Percentiles rank a stretch among this genome's conserved stretches.
These are phyloP conservation scores for Trametes elegans DNA, from an alignment of 768 basidiomycete species.

Conservation along the genomic window DNA sequence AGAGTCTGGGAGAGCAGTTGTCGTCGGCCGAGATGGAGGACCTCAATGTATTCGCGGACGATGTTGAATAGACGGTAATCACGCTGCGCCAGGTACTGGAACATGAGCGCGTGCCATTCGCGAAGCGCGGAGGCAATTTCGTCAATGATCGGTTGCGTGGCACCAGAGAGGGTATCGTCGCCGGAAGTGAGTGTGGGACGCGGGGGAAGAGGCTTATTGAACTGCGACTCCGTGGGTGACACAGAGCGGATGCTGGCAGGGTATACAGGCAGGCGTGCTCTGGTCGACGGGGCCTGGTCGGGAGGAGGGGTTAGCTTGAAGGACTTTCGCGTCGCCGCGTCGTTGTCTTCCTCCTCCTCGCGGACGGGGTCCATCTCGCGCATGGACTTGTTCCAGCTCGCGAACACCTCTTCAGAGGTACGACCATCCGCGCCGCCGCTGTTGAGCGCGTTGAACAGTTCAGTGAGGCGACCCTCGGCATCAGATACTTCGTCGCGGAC, in stretches of 20 bases:
- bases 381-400: conserved; percentile 23
- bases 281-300: conserved; percentile 70
- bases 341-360: conserved; percentile 67
- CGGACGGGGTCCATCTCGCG: conserved; percentile 49
- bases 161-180: conserved; percentile 87
- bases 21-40: conserved; percentile 85
- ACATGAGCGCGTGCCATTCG: conserved; percentile 94
- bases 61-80: conserved; percentile 88
- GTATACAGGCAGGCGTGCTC: conserved; percentile 71
- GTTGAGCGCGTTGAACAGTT: conserved; percentile 60
- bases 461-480: conserved; percentile 81
- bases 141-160: conserved; percentile 87
- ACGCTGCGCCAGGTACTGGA: conserved; percentile 83
- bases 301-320: conserved; percentile 73
- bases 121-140: conserved; percentile 95
- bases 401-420: conserved; percentile 34
- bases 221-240: conserved; percentile 65
- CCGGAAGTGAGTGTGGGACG: conserved; percentile 94
- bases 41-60: conserved; percentile 87
- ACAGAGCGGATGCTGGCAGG: conserved; percentile 64
- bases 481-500: conserved; percentile 84
- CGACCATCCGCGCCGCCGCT: conserved; percentile 45
- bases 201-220: conserved; percentile 76
- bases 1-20: conserved; percentile 88
- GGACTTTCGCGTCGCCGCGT: conserved; percentile 47